These are phyloP conservation scores for Lasiodiplodia citricola DNA, from an alignment of 2,329 filamentous ascomycete genomes.

Conservation along the genomic window DNA sequence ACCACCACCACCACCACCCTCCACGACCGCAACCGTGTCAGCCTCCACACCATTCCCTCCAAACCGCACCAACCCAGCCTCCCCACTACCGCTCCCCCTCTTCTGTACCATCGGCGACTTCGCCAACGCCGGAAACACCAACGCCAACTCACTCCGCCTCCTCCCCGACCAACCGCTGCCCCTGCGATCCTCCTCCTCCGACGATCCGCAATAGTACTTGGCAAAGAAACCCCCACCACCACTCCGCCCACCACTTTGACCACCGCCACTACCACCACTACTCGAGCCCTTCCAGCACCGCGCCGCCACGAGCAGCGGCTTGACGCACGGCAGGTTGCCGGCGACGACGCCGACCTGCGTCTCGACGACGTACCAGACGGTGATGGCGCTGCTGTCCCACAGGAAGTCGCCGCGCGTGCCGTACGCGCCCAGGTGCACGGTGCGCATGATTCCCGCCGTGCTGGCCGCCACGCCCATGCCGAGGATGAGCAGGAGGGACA, in stretches of 20 bases:
- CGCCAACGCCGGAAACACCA: background rate
- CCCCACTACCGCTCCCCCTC: background rate
- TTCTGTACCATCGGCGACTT: background rate
- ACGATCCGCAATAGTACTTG: too few species aligned
- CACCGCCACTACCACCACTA: too few species aligned
- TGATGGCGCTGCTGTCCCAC: constrained; percentile 53
- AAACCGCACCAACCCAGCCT: background rate
- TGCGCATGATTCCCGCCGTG: constrained; percentile 49
- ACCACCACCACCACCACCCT: background rate
- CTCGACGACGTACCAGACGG: constrained; percentile 54
- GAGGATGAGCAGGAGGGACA: constrained; percentile 50
- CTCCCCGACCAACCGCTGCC: constrained; percentile 33
- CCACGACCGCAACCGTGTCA: background rate
- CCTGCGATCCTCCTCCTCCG: constrained; percentile 28
- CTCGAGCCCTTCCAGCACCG: constrained; percentile 26
- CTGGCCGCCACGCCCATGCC: constrained; percentile 35
- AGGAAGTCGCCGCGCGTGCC: constrained; percentile 47
- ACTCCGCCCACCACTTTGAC: too few species aligned
- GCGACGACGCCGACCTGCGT: constrained; percentile 52
- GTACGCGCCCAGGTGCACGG: constrained; percentile 40
- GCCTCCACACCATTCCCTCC: background rate
- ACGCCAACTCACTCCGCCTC: background rate
- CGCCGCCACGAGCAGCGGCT: constrained; percentile 49
- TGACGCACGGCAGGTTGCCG: constrained; percentile 50
- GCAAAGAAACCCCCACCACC: too few species aligned